phyloP scores from a whole-genome alignment of 176 grass and related monocot genomes.

The Coix lacrymajobi region DNA sequence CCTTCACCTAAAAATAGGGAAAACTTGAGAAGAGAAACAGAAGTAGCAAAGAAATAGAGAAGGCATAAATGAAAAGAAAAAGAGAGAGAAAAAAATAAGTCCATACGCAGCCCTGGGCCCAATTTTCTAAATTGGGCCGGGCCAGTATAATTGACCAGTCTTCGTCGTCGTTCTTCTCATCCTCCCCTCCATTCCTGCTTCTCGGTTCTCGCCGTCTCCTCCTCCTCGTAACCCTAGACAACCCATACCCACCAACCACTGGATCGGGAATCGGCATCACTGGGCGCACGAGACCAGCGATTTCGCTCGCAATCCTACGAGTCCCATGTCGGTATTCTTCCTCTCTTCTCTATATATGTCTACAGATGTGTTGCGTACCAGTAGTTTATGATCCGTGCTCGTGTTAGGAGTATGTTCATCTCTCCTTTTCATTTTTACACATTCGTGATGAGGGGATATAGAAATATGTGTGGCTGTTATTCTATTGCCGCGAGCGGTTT shows the following conservation, averaged over 20 bases:
- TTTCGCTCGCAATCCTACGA: neutral
- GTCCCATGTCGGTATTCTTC: slow-evolving; percentile 12
- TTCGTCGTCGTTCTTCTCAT: neutral
- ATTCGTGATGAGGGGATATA: neutral
- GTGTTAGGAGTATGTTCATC: no score
- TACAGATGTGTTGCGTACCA: neutral
- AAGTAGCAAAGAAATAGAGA: neutral
- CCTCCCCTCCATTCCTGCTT: neutral
- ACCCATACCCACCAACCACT: neutral
- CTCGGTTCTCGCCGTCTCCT: neutral
- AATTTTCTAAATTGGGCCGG: neutral
- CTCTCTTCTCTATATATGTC: neutral
- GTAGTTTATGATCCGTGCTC: neutral
- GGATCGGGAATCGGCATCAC: neutral
- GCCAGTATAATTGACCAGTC: neutral
- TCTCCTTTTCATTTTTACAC: neutral
- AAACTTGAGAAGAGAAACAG: no score
- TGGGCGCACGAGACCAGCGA: neutral
- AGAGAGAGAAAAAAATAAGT: neutral
- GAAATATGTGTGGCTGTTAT: neutral
- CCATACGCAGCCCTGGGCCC: neutral
- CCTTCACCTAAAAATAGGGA: no score
- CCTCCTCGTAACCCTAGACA: slow-evolving; percentile 20
- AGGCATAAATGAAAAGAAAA: neutral
- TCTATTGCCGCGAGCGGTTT: neutral